These are phyloP conservation scores for Naganishia cerealis DNA, from an alignment of 1,284 basidiomycete genomes.

Conservation along the genomic window DNA sequence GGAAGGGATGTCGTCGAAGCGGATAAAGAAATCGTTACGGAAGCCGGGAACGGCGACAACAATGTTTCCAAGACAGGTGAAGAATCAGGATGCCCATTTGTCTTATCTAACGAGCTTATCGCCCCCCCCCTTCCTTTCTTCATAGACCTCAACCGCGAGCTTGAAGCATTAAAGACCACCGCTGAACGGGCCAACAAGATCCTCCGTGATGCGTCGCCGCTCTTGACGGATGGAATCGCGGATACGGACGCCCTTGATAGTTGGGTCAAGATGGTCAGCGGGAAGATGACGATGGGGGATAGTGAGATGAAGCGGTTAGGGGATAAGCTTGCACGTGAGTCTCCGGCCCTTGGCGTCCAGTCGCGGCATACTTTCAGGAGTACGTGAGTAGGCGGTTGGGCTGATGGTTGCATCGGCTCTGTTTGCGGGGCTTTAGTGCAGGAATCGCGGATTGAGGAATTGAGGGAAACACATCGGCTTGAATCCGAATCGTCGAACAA, in stretches of 20 bases:
- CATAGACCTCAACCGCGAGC: conserved; percentile 25
- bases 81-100: not conserved
- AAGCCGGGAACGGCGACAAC: not conserved
- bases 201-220: conserved; percentile 70
- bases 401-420: not conserved
- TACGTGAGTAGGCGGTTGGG: not conserved
- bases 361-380: too few species aligned
- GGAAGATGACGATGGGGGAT: conserved; percentile 66
- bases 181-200: conserved; percentile 64
- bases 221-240: conserved; percentile 61
- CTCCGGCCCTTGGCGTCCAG: not conserved
- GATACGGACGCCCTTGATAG: conserved; percentile 70
- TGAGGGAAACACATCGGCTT: conserved; percentile 74
- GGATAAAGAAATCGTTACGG: not conserved
- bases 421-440: conserved; percentile 61
- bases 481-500: conserved; percentile 73
- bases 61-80: not conserved
- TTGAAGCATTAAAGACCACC: conserved; percentile 42
- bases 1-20: not conserved
- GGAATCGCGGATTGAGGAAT: conserved; percentile 76
- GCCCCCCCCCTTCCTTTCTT: not conserved
- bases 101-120: not conserved
- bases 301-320: conserved; percentile 70
- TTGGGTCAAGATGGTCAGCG: conserved; percentile 67
- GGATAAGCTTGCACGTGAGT: conserved; percentile 69